phyloP scores from a whole-genome alignment of 768 basidiomycete species.

The Pleurotus tuoliensis region DNA sequence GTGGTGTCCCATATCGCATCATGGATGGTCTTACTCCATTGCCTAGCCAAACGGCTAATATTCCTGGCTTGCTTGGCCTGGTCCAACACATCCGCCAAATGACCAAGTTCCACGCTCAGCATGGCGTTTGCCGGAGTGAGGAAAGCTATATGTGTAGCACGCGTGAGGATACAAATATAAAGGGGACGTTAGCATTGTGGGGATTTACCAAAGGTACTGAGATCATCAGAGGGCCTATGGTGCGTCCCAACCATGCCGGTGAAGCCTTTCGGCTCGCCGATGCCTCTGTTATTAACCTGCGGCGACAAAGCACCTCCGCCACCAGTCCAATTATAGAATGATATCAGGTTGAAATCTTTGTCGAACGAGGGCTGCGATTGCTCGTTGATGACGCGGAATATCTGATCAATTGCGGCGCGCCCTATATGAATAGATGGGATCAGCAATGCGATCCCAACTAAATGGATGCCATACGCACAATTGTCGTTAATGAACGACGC shows the following conservation, averaged over 20 bases:
- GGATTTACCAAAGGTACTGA: slow-evolving; percentile 57
- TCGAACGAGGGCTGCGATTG: slow-evolving; percentile 75
- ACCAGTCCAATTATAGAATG: slow-evolving; percentile 83
- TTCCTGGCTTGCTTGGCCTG: slow-evolving; percentile 40
- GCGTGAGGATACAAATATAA: no score
- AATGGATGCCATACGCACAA: slow-evolving; percentile 36
- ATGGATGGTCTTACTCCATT: slow-evolving; percentile 55
- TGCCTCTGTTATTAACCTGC: slow-evolving; percentile 61
- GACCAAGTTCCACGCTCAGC: slow-evolving; percentile 67
- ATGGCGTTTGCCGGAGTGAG: slow-evolving; percentile 79
- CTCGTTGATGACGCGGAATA: slow-evolving; percentile 74
- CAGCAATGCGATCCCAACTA: neutral
- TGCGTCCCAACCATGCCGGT: slow-evolving; percentile 76
- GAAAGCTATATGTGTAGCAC: slow-evolving; percentile 44
- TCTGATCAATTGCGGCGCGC: slow-evolving; percentile 62
- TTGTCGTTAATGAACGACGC: slow-evolving; percentile 66
- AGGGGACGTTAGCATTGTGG: no score
- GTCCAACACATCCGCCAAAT: slow-evolving; percentile 61
- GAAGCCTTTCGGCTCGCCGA: slow-evolving; percentile 71
- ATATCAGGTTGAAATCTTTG: slow-evolving; percentile 65
- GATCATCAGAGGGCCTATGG: slow-evolving; percentile 74
- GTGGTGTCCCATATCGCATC: slow-evolving; percentile 62
- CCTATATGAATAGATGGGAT: slow-evolving; percentile 35
- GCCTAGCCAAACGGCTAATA: slow-evolving; percentile 47
- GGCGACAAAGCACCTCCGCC: slow-evolving; percentile 60